Percentiles rank a stretch among this genome's conserved stretches.
Evolutionary conservation across 495 filamentous ascomycete species (phyloP).

Genomic region (Parachaetomium inaequale): DNA sequence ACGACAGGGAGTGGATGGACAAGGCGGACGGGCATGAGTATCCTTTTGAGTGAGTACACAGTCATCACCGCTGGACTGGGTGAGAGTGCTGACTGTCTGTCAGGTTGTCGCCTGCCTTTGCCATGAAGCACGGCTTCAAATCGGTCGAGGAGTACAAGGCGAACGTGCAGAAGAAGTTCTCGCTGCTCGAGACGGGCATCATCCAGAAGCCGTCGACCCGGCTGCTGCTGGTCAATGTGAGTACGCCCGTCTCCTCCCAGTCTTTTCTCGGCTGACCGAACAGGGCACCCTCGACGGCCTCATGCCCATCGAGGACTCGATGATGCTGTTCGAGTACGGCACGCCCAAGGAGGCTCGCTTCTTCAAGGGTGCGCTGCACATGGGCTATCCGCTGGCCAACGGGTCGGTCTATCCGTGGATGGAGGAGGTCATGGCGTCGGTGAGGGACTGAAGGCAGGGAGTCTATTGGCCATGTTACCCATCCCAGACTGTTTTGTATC

Average conservation of each 20-base stretch:
- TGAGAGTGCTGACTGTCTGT: constrained; percentile 3
- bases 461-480: not conserved
- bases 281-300: constrained; percentile 66
- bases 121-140: constrained; percentile 66
- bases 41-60: constrained; percentile 58
- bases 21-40: constrained; percentile 72
- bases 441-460: constrained; percentile 14
- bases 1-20: constrained; percentile 60
- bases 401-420: constrained; percentile 53
- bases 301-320: constrained; percentile 75
- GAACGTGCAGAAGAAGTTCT: constrained; percentile 65
- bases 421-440: constrained; percentile 47
- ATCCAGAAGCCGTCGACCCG: constrained; percentile 59
- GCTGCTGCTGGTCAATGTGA: constrained; percentile 65
- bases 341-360: constrained; percentile 68
- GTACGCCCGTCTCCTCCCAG: constrained; percentile 18
- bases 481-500: not conserved
- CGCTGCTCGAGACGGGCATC: constrained; percentile 66
- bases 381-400: constrained; percentile 62
- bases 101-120: constrained; percentile 60
- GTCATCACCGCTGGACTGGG: not conserved
- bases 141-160: constrained; percentile 57
- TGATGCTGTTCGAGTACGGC: constrained; percentile 64
- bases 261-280: not conserved
- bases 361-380: constrained; percentile 57